Base-by-base conservation (phyloP, 2,329 filamentous ascomycete genomes). In the Trichoderma aggressivum region DNA sequence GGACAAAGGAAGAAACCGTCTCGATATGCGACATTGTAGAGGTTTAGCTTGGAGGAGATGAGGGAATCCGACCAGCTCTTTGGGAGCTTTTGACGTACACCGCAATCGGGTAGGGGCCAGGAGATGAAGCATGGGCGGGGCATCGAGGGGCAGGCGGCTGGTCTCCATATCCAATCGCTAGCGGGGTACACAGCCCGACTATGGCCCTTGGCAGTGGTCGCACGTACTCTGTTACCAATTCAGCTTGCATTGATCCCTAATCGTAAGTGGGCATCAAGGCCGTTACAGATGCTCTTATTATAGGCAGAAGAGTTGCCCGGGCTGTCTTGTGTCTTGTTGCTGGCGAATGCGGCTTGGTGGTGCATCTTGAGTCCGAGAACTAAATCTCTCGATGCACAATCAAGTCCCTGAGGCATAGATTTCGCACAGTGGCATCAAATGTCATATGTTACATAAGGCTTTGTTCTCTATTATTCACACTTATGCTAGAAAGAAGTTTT, bases 1-100 rank as follows among this genome's bases (percentile, higher is more conserved):
- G 91, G 75, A 99, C 91, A 81, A 98, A 99, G 65, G 94, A 91
- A 75, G 94, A 92, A 75, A 93, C 86, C 24, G 76, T 82, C 72
- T 82, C 80, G 62, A 82, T 74, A 34, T 82, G 79, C 47, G 81
- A 82, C 81, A 82, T 82, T 26, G 56, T 24, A 53, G 26, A 39
- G 6, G 1, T 18, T 50, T 26, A 5, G 11, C 21, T 28, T 26
- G 36, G 16, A 26, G 61, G 18, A 43, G 36, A 47, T 61, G 53
- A 21, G 26, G 14, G 50, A 30, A 47, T 14, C 12, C 14, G 24
- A 26, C 24, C 50, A 56, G 68, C 61, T 58, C 21, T 59, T 36
- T 58, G 18, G 67, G 34, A 63, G 70, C 62, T 59, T 59, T 71
- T 67, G 55, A 58, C 58, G 63, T 62, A 71, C 70, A 71, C 70